Evolutionary conservation across 1,284 basidiomycete genomes (phyloP), one percentile per base, ranked within the genome.

Genomic region (Xerocomus amazonicus): DNA sequence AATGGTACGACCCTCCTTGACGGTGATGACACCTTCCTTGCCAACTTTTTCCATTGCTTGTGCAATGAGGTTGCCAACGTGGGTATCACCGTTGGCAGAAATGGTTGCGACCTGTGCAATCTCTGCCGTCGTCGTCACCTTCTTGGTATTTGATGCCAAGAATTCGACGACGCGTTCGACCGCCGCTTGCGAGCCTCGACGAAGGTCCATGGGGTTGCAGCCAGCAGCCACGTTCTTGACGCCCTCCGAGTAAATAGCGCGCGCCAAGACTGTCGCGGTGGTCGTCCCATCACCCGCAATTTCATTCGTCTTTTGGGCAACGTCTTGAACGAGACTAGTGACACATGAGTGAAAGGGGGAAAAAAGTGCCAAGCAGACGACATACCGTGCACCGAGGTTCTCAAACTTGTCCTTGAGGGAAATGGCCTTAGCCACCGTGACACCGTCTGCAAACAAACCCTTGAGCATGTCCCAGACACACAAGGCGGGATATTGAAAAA

Each of bases 41-140:
- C 96, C 96, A 56, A 98, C 96, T 73, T 97, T 97, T 76, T 98
- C 96, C 96, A 98, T 98, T 3, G 96, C 96, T 67, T 94, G 92
- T n/a, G 96, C 94, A 71, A 98, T 98, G 65, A 99, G 83, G 70
- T 88, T 85, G 48, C 96, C 96, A 59, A 99, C 83, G 70, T 98
- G 94, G 17, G 76, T 79, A 73, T 98, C 95, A 54, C 95, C 96
- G 72, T 99, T 99, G 50, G 95, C 96, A 38, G 93, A 97, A 71
- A 99, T 99, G 62, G 96, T 99, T 16, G 96, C 96, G 56, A 99
- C 95, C 72, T 94, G 91, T 19, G 96, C 93, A 65, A 99, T 98
- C 77, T 99, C 96, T 45, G 92, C 92, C 14, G 89, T 93, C 39
- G 96, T 99, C 60, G 95, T 99, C 73, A 99, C 92, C 43, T 87